Evolutionary conservation across 805 yeast genomes (phyloP), one percentile per base, ranked within the genome.

Genomic region (Sungouiella blattae): DNA sequence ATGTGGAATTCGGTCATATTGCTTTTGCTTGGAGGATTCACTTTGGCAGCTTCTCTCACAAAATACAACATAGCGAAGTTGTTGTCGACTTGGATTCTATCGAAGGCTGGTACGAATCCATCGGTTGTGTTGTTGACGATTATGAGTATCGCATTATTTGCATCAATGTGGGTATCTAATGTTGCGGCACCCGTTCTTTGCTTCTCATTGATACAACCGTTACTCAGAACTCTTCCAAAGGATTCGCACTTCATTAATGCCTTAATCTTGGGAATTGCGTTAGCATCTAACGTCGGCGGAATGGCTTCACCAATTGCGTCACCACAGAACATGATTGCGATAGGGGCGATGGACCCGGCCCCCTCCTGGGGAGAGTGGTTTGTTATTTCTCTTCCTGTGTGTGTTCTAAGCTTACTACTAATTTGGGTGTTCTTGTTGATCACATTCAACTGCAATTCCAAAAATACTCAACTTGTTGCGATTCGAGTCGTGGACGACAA

Each of bases 291-390:
- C 47, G 50, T 71, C 18, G 79, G 74, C 6, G 79, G 79, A 27
- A 72, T 73, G 77, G 72, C 77, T 1, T 66, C 73, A 9, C 79
- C 79, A 5, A 73, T 73, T 44, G 67, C 78, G 1, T 71, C 76
- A 8, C 79, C 79, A 2, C 79, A 73, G 47, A 73, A 73, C 36
- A 71, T 73, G 61, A 64, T 73, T 37, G 78, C 78, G 13, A 70
- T 73, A 37, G 76, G 73, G 22, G 66, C 75, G 15, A 66, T 73
- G 68, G 58, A 53, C 17, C 79, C 79, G 1, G 69, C 60, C 30
- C 79, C 79, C 6, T 60, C 71, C 3, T 73, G 79, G 79, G 78
- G 77, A 14, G 67, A 73, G 44, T 73, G 79, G 79, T 73, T 73
- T 50, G 72, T 69, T 6, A 61, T 73, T 40, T 69, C 77, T 2